Evolutionary conservation across 2,329 filamentous ascomycete genomes (phyloP), one percentile per base, ranked within the genome.

Genomic region (Ophiosphaerella herpotricha): DNA sequence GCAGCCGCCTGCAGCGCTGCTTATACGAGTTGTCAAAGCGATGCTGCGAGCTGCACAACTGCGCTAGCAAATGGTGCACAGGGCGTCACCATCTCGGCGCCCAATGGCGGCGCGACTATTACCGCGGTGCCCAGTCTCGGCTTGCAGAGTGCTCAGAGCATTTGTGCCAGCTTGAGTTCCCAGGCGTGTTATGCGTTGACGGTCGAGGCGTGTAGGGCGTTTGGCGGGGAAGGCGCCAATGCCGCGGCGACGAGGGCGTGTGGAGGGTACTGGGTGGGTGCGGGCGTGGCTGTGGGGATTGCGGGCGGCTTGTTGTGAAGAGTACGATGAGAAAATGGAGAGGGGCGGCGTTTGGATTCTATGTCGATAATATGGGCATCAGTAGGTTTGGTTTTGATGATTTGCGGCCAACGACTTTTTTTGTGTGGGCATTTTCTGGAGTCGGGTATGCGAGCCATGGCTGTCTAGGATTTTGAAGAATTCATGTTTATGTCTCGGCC

Each of bases 1-100:
- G 75, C 78, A 52, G 75, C 73, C 43, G 73, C 75, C 34, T 84
- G 81, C 67, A 78, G 79, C 24, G 78, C 77, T 40, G 81, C 81
- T 67, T 83, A 81, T 69, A 78, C 78, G 31, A 71, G 72, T 48
- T 83, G 81, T 52, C 75, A 80, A 61, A 74, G 69, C 35, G 75
- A 81, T 70, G 69, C 68, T 67, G 64, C 67, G 52, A 67, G 65
- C 55, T 73, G 71, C 48, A 72, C 70, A 52, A 54, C 62, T 57
- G 70, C 75, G 26, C 70, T 83, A 51, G 78, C 77, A 23, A 78
- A 75, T n/a, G 70, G 72, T 39, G 74, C 74, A 2, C 77, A 79
- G 45, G 80, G 77, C 24, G 79, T 83, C 26, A 83, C 81, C 1
- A 71, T 83, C 21, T 75, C 68, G 2, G 80, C 76, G 7, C 71